A percentile compares a stretch with the other conserved stretches of the same genome.
These are phyloP conservation scores for Citrus hindsii DNA, from an alignment of 345 rosid species.

Conservation along the genomic window DNA sequence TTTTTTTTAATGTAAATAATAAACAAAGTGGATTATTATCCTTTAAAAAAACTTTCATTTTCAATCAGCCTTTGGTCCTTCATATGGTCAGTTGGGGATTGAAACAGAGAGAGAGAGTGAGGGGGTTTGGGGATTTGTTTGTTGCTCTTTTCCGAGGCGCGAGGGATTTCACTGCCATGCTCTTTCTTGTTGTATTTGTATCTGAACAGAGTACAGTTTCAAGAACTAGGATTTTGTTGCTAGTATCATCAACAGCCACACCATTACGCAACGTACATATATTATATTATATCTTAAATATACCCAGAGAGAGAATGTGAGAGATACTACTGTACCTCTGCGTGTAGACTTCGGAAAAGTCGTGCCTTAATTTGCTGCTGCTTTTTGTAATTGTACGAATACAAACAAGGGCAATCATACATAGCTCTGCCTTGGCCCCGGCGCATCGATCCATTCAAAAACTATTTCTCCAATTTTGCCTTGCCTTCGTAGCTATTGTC, in stretches of 20 bases:
- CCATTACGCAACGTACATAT: neutral
- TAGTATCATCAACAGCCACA: slow-evolving; percentile 9
- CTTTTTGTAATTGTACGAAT: neutral
- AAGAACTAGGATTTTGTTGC: slow-evolving; percentile 15
- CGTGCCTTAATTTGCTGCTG: neutral
- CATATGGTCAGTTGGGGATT: neutral
- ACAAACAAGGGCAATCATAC: neutral
- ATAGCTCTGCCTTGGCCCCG: too few species aligned
- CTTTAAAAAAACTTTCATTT: neutral
- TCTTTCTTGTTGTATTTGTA: slow-evolving; percentile 9
- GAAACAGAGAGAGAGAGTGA: neutral
- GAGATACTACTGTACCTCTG: neutral
- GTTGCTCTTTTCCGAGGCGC: slow-evolving; percentile 27
- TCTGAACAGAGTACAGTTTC: slow-evolving; percentile 11
- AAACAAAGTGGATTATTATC: neutral
- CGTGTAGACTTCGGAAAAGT: neutral
- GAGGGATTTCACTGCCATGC: slow-evolving; percentile 1
- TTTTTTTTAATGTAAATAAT: neutral
- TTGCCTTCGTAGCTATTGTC: neutral
- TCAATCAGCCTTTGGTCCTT: neutral
- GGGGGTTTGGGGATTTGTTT: neutral
- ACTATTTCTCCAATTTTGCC: neutral
- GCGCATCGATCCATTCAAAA: neutral
- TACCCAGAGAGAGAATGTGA: neutral
- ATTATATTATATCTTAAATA: neutral